Evolutionary conservation across 129 eudicot genomes (phyloP), one percentile per base, ranked within the genome.

Genomic region (Flaveria linearis): DNA sequence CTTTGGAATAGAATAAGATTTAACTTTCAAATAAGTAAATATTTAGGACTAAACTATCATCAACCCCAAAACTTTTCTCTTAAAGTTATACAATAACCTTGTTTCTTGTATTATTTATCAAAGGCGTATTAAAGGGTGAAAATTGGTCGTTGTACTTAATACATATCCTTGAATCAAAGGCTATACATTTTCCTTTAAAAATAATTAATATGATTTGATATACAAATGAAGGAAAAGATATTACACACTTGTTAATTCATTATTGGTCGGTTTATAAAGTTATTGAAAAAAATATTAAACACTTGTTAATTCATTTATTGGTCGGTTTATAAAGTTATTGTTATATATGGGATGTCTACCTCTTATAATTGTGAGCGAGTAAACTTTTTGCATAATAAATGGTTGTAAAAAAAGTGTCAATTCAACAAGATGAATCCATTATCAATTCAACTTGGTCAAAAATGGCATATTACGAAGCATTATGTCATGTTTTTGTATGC

Each of bases 381-480:
- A 17, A 28, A 1, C 15, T 7, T 64, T 28, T 36, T 63, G 36
- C 39, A 30, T 47, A 64, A 49, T 47, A 47, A 63, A 64, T 64
- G 11, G n/a, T 28, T 46, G 18, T 36, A 47, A 53, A 76, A 60
- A 20, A 76, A 49, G 9, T 64, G 61, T 42, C 51, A 72, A 55
- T 63, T 57, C 61, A 18, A 76, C 50, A 17, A 7, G 39, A 75
- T 64, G 4, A 75, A 25, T 65, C 63, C 25, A 33, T 75, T 71
- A 26, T 75, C 33, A 28, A 52, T 16, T 55, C 57, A 51, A 28
- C 10, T 71, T 33, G 63, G 65, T 71, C 64, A 51, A 71, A 70
- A 70, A 71, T 51, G 49, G 64, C 28, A 71, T 71, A 49, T 71
- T 71, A 50, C 63, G 49, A 71, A 52, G 76, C n/a, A 71, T 25